Conservation (phyloP, 2,329 filamentous ascomycete genomes). For the Emergomyces orientalis region DNA sequence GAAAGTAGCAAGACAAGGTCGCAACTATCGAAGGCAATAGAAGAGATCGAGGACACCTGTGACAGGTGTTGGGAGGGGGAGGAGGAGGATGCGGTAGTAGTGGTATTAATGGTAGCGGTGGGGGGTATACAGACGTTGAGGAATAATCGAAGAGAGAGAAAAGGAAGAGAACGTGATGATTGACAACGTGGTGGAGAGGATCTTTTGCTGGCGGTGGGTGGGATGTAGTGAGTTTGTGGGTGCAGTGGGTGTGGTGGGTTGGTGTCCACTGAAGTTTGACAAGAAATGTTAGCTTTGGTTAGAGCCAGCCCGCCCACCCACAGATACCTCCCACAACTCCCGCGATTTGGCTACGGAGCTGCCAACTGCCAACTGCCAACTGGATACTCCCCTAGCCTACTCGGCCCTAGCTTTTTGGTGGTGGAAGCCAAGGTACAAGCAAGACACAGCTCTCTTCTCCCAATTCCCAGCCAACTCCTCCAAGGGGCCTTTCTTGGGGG, state of each 20-base stretch:
- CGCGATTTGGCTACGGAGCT: not conserved
- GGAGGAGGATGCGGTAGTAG: no score
- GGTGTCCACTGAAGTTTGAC: not conserved
- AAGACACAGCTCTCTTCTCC: not conserved
- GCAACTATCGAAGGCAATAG: not conserved
- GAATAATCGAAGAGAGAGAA: not conserved
- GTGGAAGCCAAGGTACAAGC: not conserved
- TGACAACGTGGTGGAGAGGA: conserved; percentile 6
- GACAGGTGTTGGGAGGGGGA: not conserved
- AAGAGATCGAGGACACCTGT: not conserved
- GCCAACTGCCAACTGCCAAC: not conserved
- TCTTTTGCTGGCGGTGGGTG: not conserved
- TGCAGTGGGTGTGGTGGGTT: not conserved
- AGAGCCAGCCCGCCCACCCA: not conserved
- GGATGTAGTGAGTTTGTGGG: not conserved
- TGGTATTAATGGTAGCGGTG: no score
- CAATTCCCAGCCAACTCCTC: not conserved
- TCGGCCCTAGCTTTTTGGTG: not conserved
- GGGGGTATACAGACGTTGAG: not conserved
- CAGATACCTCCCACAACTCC: not conserved
- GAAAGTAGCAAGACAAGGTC: not conserved
- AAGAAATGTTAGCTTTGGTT: not conserved
- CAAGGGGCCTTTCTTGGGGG: not conserved
- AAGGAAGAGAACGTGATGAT: not conserved
- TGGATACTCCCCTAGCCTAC: not conserved